Evolutionary conservation across 768 basidiomycete species (phyloP), one percentile per base, ranked within the genome.

Genomic region (Boletus reticulatus): DNA sequence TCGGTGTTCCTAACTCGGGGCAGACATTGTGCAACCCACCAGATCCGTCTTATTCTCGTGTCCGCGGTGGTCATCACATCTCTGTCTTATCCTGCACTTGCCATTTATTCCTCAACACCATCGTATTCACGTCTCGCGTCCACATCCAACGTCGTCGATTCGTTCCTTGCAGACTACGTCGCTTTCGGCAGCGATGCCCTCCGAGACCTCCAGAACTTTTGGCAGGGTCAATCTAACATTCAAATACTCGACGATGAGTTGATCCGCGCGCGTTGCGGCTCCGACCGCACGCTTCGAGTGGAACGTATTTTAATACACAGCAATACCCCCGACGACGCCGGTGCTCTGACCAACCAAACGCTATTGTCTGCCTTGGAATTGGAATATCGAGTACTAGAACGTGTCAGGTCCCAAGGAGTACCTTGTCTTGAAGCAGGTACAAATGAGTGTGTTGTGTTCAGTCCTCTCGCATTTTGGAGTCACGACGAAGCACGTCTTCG

Each of bases 11-110:
- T 50, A 37, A 58, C 55, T 47, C 55, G 57, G 14, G 55, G 44
- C 63, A 94, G 92, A 55, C 92, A 94, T 67, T 93, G 92, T 65
- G 90, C 92, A 58, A 91, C 88, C 2, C 91, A 94, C 71, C 93
- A 94, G 72, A 91, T 92, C 52, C 85, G 91, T 50, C 84, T 94
- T 47, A 91, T 95, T 68, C 81, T 95, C 61, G 85, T 93, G 57
- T 94, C 89, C 20, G 84, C 88, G 48, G 82, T 93, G 55, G 92
- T 94, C 59, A 94, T 94, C 67, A 89, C 92, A 52, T 88, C 88
- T 17, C 82, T 95, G 52, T 89, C 93, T 66, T 94, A 92, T 62
- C 93, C 93, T n/a, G 93, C 93, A 19, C 81, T 95, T 48, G 84
- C 89, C 48, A 80, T 90, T 54, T 93, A 94, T 69, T 85, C 85